phyloP scores from a whole-genome alignment of 495 filamentous ascomycete genomes.

The Penicillium malachiteum region DNA sequence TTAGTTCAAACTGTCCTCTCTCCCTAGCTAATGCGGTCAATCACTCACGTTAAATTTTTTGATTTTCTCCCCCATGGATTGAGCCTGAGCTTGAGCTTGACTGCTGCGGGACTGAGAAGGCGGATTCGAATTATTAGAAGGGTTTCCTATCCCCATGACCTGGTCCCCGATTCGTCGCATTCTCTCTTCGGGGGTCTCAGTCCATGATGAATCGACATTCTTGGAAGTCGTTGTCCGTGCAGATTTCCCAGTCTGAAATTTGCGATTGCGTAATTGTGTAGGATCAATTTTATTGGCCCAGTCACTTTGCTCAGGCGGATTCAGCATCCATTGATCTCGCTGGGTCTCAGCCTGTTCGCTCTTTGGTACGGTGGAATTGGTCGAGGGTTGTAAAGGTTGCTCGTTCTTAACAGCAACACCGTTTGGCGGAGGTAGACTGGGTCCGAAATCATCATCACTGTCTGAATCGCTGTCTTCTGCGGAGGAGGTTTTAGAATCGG shows the following conservation, averaged over 20 bases:
- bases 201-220: conserved; percentile 68
- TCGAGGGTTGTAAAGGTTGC: conserved; percentile 15
- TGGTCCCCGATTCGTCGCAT: conserved; percentile 76
- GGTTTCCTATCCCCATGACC: conserved; percentile 67
- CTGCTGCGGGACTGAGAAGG: conserved; percentile 6
- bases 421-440: conserved; percentile 65
- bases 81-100: conserved; percentile 11
- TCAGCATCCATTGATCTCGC: conserved; percentile 94
- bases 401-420: conserved; percentile 19
- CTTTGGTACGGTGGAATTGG: conserved; percentile 8
- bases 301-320: conserved; percentile 67
- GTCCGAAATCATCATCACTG: conserved; percentile 73
- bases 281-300: conserved; percentile 73
- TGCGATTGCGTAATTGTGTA: conserved; percentile 76
- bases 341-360: conserved; percentile 30
- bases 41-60: conserved; percentile 57
- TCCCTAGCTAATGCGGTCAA: neutral
- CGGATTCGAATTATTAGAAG: conserved; percentile 5
- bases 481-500: conserved; percentile 16
- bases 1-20: neutral
- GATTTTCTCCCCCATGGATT: conserved; percentile 50
- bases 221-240: conserved; percentile 32
- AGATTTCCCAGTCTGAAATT: conserved; percentile 76
- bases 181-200: conserved; percentile 88
- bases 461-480: conserved; percentile 29